Evolutionary conservation across 352 stramenopile genomes (phyloP).

Genomic region (Phytophthora melonis): DNA sequence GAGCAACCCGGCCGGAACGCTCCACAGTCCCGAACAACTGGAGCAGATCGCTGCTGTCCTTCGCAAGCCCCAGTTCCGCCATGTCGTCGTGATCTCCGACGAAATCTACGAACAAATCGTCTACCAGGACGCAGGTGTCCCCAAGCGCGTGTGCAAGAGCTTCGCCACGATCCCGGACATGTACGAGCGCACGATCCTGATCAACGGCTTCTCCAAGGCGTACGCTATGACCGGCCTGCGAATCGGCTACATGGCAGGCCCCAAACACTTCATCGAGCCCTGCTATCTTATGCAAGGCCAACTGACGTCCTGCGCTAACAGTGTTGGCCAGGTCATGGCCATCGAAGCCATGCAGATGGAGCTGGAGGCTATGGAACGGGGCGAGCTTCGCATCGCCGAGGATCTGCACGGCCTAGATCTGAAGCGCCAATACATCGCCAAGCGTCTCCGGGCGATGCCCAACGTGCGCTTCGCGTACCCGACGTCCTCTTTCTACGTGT

Average conservation of each 20-base stretch:
- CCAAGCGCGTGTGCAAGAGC: slow-evolving; percentile 61
- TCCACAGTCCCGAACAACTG: slow-evolving; percentile 68
- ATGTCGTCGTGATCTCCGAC: slow-evolving; percentile 92
- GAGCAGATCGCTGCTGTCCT: slow-evolving; percentile 62
- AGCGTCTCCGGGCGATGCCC: slow-evolving; percentile 83
- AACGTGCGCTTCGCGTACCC: slow-evolving; percentile 87
- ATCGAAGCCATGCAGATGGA: slow-evolving; percentile 90
- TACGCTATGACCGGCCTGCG: slow-evolving; percentile 97
- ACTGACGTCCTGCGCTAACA: slow-evolving; percentile 94
- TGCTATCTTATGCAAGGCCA: slow-evolving; percentile 95
- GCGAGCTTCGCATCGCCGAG: slow-evolving; percentile 55
- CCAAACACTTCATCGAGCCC: slow-evolving; percentile 81
- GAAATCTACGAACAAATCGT: slow-evolving; percentile 97
- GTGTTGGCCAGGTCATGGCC: slow-evolving; percentile 92
- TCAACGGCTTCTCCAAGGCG: slow-evolving; percentile 98
- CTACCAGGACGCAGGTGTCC: slow-evolving; percentile 81
- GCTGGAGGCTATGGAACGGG: slow-evolving; percentile 57
- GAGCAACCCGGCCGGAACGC: slow-evolving; percentile 94
- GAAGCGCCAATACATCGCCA: slow-evolving; percentile 93
- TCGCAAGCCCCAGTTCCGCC: slow-evolving; percentile 61
- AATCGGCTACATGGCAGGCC: slow-evolving; percentile 91
- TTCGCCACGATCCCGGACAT: slow-evolving; percentile 85
- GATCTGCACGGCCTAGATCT: slow-evolving; percentile 56
- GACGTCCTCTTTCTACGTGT: slow-evolving; percentile 96
- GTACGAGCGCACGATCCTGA: slow-evolving; percentile 91